Evolutionary conservation across 495 filamentous ascomycete genomes (phyloP), one percentile per base, ranked within the genome.

Genomic region (Trypethelium eluteriae): DNA sequence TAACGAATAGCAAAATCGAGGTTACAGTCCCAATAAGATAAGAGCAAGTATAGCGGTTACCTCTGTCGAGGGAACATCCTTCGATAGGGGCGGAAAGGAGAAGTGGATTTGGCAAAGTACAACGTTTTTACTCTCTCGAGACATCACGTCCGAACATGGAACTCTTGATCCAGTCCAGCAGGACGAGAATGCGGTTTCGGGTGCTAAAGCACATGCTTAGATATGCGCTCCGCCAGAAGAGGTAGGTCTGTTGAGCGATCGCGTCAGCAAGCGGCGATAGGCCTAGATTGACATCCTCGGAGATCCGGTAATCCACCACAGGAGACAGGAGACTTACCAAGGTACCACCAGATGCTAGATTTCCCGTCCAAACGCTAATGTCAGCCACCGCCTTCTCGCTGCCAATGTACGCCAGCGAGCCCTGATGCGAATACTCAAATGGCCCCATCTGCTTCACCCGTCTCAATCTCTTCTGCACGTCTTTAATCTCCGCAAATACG

Each of bases 171-270:
- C 94, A 99, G 78, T 99, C 94, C 71, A 95, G 80, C 69, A 91
- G 81, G 53, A 99, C 94, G 35, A 99, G 83, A 68, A 97, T 83
- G 75, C 94, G 88, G 79, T 98, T 99, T 68, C 94, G 89, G 53
- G 87, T 90, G 85, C 92, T 96, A 77, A 98, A 99, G 85, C 93
- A 97, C 94, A 99, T 99, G 84, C 89, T 95, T 78, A 99, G 81
- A 78, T 99, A 99, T 63, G 94, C 95, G 75, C 88, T 92, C 77
- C 91, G 84, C 94, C 94, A 98, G 86, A 98, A 98, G 71, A 97
- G 85, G 75, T 83, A 82, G 5, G 80, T 82, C 66, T 79, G 38
- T 68, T 70, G 66, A 53, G 18, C 0, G 11, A 5, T n/a, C 12
- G 5, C 18, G 18, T 59, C 7, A 53, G 49, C 49, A 16, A 18